phyloP scores from a whole-genome alignment of 805 yeast species.

The Nakazawaea wickerhamii region DNA sequence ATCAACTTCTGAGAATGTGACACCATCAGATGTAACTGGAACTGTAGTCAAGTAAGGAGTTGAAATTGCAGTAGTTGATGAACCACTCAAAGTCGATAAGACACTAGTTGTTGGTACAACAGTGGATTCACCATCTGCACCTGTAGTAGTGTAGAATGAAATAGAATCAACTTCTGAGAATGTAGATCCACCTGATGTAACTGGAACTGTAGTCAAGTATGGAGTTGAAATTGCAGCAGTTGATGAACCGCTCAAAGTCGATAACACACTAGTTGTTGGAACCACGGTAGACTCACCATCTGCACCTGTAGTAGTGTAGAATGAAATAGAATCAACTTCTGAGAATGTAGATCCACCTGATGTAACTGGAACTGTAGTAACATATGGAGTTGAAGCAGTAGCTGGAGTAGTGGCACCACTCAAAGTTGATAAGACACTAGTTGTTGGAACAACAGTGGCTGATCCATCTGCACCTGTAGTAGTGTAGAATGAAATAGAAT shows the following conservation, averaged over 20 bases:
- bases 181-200: constrained; percentile 3
- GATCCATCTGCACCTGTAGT: constrained; percentile 4
- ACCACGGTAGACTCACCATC: constrained; percentile 3
- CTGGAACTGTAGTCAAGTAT: background rate
- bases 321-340: constrained; percentile 4
- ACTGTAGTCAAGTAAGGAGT: background rate
- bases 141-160: constrained; percentile 6
- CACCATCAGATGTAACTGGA: constrained; percentile 3
- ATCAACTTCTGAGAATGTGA: background rate
- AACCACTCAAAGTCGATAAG: too few species aligned
- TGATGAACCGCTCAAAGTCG: too few species aligned
- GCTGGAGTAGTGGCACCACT: constrained; percentile 1
- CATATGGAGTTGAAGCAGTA: too few species aligned
- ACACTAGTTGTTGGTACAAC: background rate
- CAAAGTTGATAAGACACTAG: constrained; percentile 2
- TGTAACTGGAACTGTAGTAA: constrained; percentile 5
- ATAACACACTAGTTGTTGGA: too few species aligned
- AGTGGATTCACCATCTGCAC: constrained; percentile 3
- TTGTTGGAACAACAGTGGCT: background rate
- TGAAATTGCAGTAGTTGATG: background rate
- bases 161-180: background rate
- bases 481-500: constrained; percentile 2
- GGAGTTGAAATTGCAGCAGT: too few species aligned
- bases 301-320: constrained; percentile 8
- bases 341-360: constrained; percentile 2